phyloP scores from a whole-genome alignment of 192 early-diverging fungal species.

The Coemansia sp. region DNA sequence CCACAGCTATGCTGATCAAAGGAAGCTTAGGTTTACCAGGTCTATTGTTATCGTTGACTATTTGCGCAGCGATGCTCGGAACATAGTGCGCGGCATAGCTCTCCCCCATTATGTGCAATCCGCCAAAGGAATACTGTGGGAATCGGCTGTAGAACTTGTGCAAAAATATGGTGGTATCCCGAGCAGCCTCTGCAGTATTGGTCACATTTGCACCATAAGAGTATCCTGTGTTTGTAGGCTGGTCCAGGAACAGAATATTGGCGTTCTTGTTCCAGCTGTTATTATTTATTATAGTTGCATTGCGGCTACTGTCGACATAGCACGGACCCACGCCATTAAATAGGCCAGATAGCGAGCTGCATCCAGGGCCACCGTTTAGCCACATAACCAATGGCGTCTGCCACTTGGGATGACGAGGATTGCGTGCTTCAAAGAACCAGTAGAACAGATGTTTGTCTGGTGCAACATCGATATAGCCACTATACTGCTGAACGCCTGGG shows the following conservation, averaged over 20 bases:
- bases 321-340: conserved; percentile 84
- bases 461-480: conserved; percentile 65
- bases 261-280: conserved; percentile 87
- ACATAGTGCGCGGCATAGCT: conserved; percentile 88
- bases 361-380: conserved; percentile 82
- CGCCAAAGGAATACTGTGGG: conserved; percentile 67
- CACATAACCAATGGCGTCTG: conserved; percentile 70
- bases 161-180: conserved; percentile 80
- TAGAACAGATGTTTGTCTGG: conserved; percentile 78
- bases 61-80: conserved; percentile 77
- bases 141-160: conserved; percentile 79
- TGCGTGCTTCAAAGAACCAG: conserved; percentile 93
- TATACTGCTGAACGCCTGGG: conserved; percentile 80
- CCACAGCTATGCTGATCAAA: conserved; percentile 72
- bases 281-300: conserved; percentile 64
- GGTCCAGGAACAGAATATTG: conserved; percentile 77
- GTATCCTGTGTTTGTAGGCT: conserved; percentile 88
- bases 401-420: conserved; percentile 43
- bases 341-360: conserved; percentile 71
- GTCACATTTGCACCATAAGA: conserved; percentile 68
- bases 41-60: conserved; percentile 62
- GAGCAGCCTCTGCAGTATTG: conserved; percentile 69
- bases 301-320: conserved; percentile 66
- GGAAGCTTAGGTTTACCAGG: conserved; percentile 45
- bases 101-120: conserved; percentile 88